Base-by-base conservation (phyloP, 176 grass and related monocot genomes). In the Rhynchospora pubera region DNA sequence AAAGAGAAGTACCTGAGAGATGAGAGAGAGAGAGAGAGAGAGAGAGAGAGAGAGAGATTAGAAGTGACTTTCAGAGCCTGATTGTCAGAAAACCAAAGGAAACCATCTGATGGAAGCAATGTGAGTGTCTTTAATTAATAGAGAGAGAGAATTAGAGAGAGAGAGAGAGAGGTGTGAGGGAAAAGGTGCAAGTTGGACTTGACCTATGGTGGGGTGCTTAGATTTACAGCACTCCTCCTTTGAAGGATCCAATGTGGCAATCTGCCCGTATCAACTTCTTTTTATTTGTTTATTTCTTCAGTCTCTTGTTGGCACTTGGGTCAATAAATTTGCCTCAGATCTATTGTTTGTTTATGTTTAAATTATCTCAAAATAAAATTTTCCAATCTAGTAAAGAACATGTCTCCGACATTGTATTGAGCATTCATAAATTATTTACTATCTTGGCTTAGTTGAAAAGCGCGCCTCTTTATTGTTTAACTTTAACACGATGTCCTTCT, bases 101-200 rank as follows among this genome's bases (percentile, higher is more conserved):
- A 92, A 81, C 61, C 88, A n/a, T n/a, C 86, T 82, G 24, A 28
- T 14, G 72, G 88, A 96, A 91, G 93, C 88, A 89, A 96, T 61
- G 88, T 84, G n/a, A 88, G 70, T 81, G 62, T 64, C 70, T 82
- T 71, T 71, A 71, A 50, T 82, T 39, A 80, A 52, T n/a, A 70
- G 80, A 80, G 60, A 42, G 42, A n/a, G n/a, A n/a, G n/a, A n/a
- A n/a, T n/a, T n/a, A n/a, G n/a, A n/a, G n/a, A n/a, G n/a, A n/a
- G n/a, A 59, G 34, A 6, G 46, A 50, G 55, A 71, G 82, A 71
- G 77, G 77, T 79, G 89, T 83, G 85, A 83, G 61, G 82, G 77
- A 86, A 88, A 88, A 88, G 84, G 82, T 82, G 73, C 73, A 83
- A 78, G 67, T 83, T 91, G 85, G 68, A 84, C 80, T 85, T 82